phyloP scores from a whole-genome alignment of 2,329 filamentous ascomycete genomes.

The Ciborinia camelliae region DNA sequence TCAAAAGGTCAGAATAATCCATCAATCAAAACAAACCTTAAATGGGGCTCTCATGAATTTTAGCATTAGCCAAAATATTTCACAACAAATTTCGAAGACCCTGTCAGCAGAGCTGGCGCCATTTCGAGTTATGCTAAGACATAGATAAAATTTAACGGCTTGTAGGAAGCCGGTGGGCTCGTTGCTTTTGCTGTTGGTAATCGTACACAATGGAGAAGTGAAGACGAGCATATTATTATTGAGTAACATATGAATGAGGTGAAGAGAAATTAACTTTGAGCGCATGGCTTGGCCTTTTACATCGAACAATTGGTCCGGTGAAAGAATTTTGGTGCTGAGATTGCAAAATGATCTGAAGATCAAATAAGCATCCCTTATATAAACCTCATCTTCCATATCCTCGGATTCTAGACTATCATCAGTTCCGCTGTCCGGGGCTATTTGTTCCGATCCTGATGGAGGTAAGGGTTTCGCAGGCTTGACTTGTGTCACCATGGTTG shows the following conservation, averaged over 20 bases:
- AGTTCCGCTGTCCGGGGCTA: constrained; percentile 50
- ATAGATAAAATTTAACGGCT: constrained; percentile 94
- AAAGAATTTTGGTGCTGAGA: constrained; percentile 85
- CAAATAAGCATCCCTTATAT: constrained; percentile 93
- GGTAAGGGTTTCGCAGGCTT: constrained; percentile 45
- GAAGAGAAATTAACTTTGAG: constrained; percentile 90
- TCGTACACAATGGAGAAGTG: constrained; percentile 85
- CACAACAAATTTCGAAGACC: constrained; percentile 92
- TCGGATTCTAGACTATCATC: constrained; percentile 58
- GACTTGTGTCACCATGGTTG: constrained; percentile 63
- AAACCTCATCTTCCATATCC: constrained; percentile 85
- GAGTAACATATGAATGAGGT: constrained; percentile 90
- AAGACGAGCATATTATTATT: constrained; percentile 93
- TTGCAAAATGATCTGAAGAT: constrained; percentile 98
- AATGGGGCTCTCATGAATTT: constrained; percentile 90
- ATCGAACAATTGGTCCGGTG: constrained; percentile 88
- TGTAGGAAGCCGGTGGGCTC: constrained; percentile 89
- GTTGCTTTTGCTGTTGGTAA: constrained; percentile 84
- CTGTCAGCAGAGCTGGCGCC: constrained; percentile 87
- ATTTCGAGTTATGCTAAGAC: constrained; percentile 90
- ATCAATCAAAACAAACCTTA: constrained; percentile 58
- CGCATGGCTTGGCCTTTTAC: constrained; percentile 94
- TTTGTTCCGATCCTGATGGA: constrained; percentile 52
- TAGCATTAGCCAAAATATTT: constrained; percentile 97
- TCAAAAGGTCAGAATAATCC: not conserved